Base-by-base conservation (phyloP, 495 filamentous ascomycete species). In the Penicillium daleae region DNA sequence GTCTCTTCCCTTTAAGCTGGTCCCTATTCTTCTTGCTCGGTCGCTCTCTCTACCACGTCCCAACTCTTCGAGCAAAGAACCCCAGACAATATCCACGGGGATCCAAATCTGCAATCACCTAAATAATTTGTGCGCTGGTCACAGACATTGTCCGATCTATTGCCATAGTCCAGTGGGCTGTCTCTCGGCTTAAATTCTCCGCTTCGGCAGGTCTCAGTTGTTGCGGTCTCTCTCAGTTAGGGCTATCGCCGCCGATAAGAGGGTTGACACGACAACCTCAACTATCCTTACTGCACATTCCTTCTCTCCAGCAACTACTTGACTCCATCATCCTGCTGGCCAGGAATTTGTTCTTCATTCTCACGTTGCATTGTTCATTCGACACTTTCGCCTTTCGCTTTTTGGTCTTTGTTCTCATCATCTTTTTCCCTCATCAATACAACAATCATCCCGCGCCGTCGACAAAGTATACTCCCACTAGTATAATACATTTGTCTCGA, bases 231-330 rank as follows among this genome's bases (percentile, higher is more conserved):
- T 42, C 61, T 63, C 72, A 66, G 68, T 71, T 74, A 72, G 72
- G 66, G 69, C 69, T 73, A 76, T 72, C 70, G 58, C 49, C 4
- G 6, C 3, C 48, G 72, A 76, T 74, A 73, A 65, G 65, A 59
- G 69, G 51, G 77, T 81, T 81, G 76, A 81, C 78, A 76, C 74
- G 77, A 81, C 78, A 79, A 81, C 77, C 67, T 67, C 65, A 65
- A 67, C 74, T 67, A 78, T 76, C 76, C 75, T 78, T 78, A 73
- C 76, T 56, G 71, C 77, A 71, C 75, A 78, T 75, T 71, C 66
- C 60, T 71, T 66, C 64, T 51, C 37, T 27, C 27, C 29, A 51
- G 52, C n/a, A 21, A 66, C 61, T 66, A 63, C 62, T 71, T 67
- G 32, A 68, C 59, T 61, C 56, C 56, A 9, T 39, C 62, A 27